A percentile compares a stretch with the other conserved stretches of the same genome.
These are phyloP conservation scores for Rhizophlyctis rosea DNA, from an alignment of 192 early-diverging fungal species.

Conservation along the genomic window DNA sequence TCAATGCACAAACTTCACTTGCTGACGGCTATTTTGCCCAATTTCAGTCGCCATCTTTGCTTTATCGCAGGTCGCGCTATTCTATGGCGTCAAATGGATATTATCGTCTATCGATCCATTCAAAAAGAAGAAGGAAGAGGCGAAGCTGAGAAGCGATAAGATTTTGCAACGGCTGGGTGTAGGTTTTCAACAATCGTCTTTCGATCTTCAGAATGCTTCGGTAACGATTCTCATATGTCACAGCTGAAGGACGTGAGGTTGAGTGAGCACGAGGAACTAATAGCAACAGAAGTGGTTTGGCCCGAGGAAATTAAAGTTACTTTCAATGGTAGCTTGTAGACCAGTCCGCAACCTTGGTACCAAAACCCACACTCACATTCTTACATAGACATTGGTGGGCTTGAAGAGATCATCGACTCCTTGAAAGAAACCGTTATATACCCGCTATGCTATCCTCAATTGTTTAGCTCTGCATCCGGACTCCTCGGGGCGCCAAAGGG, in stretches of 20 bases:
- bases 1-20: background rate
- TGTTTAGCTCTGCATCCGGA: slow-evolving; percentile 82
- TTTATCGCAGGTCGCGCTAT: slow-evolving; percentile 80
- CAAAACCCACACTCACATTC: background rate
- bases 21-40: background rate
- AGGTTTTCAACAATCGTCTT: background rate
- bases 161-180: slow-evolving; percentile 70
- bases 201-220: background rate
- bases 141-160: slow-evolving; percentile 71
- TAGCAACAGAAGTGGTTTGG: slow-evolving; percentile 90
- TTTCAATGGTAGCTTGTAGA: slow-evolving; percentile 64
- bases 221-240: background rate
- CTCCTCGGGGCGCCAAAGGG: slow-evolving; percentile 92
- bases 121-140: slow-evolving; percentile 67
- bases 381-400: slow-evolving; percentile 76
- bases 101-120: slow-evolving; percentile 71
- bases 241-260: slow-evolving; percentile 68
- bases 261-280: slow-evolving; percentile 90
- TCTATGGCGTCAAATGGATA: slow-evolving; percentile 75
- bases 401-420: slow-evolving; percentile 87
- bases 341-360: background rate
- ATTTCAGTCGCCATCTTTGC: slow-evolving; percentile 73
- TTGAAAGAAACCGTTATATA: slow-evolving; percentile 95
- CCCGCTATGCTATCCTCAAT: slow-evolving; percentile 87
- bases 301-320: slow-evolving; percentile 84